Evolutionary conservation across 768 basidiomycete species (phyloP).

Genomic region (Termitomyces bulborhizus): DNA sequence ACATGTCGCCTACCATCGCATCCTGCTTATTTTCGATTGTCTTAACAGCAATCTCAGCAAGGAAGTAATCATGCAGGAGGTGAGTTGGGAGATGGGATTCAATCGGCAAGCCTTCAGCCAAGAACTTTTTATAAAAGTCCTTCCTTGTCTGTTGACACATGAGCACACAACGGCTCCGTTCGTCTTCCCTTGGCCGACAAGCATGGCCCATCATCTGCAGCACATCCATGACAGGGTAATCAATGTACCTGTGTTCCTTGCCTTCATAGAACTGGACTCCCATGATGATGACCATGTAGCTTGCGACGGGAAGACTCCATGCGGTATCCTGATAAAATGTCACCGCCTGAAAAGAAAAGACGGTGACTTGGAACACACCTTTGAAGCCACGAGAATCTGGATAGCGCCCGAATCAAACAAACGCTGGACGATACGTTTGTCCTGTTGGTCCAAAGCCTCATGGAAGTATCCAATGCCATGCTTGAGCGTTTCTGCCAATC

Average conservation of each 20-base stretch:
- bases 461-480: conserved; percentile 96
- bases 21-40: conserved; percentile 99
- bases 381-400: conserved; percentile 90
- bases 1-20: conserved; percentile 57
- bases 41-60: conserved; percentile 96
- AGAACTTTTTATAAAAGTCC: conserved; percentile 98
- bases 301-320: conserved; percentile 90
- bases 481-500: conserved; percentile 72
- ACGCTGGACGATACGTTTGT: conserved; percentile 89
- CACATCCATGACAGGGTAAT: conserved; percentile 98
- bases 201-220: conserved; percentile 99
- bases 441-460: conserved; percentile 86
- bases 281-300: conserved; percentile 99
- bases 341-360: not conserved
- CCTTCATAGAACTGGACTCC: conserved; percentile 97
- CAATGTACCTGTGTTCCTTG: conserved; percentile 95
- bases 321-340: conserved; percentile 67
- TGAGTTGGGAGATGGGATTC: conserved; percentile 92
- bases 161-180: conserved; percentile 86
- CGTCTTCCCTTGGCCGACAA: conserved; percentile 84
- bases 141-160: conserved; percentile 98
- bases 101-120: conserved; percentile 95
- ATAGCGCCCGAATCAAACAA: conserved; percentile 93
- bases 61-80: conserved; percentile 92
- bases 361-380: conserved; percentile 37